Conservation (phyloP, 2,329 filamentous ascomycete species). For the Scortechinia acanthostroma region DNA sequence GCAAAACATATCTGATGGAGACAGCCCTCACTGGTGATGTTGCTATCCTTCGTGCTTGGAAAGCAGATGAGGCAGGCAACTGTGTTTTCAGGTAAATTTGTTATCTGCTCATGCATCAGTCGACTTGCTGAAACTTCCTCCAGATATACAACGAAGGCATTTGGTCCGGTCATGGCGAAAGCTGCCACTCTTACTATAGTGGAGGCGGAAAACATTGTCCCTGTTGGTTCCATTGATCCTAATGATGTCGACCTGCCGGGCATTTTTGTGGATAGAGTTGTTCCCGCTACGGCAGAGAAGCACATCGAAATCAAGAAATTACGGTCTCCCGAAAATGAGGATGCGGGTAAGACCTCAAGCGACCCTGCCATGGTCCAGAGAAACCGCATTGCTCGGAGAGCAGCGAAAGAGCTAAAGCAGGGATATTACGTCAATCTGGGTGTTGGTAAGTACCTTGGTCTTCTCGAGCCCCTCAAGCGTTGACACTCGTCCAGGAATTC, state of each 20-base stretch:
- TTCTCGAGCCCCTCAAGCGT: neutral
- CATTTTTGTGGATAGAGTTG: slow-evolving; percentile 76
- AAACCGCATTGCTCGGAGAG: slow-evolving; percentile 68
- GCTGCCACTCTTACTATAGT: slow-evolving; percentile 73
- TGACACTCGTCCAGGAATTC: slow-evolving; percentile 47
- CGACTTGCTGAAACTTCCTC: slow-evolving; percentile 17
- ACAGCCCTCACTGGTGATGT: slow-evolving; percentile 70
- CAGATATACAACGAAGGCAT: slow-evolving; percentile 68
- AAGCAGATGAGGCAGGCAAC: slow-evolving; percentile 71
- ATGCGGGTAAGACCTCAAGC: slow-evolving; percentile 27
- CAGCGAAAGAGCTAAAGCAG: slow-evolving; percentile 74
- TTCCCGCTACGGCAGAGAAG: slow-evolving; percentile 67
- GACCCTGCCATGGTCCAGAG: slow-evolving; percentile 43
- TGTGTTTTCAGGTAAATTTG: slow-evolving; percentile 64
- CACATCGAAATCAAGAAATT: slow-evolving; percentile 65
- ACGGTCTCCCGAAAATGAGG: slow-evolving; percentile 30
- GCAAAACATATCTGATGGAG: slow-evolving; percentile 71
- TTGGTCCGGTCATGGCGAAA: slow-evolving; percentile 73
- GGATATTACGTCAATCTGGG: slow-evolving; percentile 77
- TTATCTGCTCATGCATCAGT: neutral
- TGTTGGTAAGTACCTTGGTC: slow-evolving; percentile 47
- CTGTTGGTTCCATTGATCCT: slow-evolving; percentile 64
- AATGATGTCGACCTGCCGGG: slow-evolving; percentile 73
- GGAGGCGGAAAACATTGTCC: slow-evolving; percentile 78
- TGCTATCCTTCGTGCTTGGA: slow-evolving; percentile 71